phyloP scores from a whole-genome alignment of 495 filamentous ascomycete species.

The Letharia columbiana region DNA sequence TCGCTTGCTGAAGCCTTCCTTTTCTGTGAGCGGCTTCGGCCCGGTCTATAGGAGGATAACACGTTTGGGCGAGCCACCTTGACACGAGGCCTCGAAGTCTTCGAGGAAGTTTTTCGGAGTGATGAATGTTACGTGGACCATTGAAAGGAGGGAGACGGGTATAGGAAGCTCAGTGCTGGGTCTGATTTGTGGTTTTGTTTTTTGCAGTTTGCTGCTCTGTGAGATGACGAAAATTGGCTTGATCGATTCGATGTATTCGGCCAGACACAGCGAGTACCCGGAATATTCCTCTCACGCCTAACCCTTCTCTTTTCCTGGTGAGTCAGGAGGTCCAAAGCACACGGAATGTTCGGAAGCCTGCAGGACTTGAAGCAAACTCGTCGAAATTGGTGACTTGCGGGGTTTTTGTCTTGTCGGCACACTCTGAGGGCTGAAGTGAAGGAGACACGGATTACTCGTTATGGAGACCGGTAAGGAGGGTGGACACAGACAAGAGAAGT shows the following conservation, averaged over 20 bases:
- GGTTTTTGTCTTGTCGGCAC: conserved; percentile 6
- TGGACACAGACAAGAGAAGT: neutral
- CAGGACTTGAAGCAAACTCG: conserved; percentile 9
- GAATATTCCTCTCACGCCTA: neutral
- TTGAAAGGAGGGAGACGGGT: neutral
- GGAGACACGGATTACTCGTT: neutral
- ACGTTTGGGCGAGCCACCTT: conserved; percentile 25
- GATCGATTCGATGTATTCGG: neutral
- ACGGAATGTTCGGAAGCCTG: conserved; percentile 10
- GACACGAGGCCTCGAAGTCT: conserved; percentile 20
- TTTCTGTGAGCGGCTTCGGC: conserved; percentile 21
- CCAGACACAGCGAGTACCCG: neutral
- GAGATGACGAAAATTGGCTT: neutral
- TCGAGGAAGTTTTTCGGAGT: conserved; percentile 7
- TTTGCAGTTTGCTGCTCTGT: neutral
- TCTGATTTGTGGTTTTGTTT: neutral
- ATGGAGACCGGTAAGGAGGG: neutral
- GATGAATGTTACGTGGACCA: conserved; percentile 1
- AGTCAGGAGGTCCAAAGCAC: neutral
- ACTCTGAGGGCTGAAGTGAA: neutral
- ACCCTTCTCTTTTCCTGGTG: conserved; percentile 4
- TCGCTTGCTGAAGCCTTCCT: conserved; percentile 22
- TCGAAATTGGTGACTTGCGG: neutral
- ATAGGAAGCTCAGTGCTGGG: neutral
- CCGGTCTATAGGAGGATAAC: conserved; percentile 11